phyloP scores from a whole-genome alignment of 768 basidiomycete species.

The Pisolithus marmoratus region DNA sequence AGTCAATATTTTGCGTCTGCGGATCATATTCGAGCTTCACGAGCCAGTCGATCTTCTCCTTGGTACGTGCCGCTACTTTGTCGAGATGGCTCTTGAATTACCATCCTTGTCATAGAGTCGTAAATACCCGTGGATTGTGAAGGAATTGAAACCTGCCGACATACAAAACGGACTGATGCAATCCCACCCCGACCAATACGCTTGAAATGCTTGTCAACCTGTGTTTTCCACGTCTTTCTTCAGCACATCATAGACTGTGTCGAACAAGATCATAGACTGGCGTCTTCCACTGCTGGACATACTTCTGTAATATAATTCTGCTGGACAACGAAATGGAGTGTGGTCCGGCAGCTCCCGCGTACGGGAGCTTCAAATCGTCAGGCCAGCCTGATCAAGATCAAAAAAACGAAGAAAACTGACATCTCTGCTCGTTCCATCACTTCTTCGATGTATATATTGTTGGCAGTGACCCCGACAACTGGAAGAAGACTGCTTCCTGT shows the following conservation, averaged over 20 bases:
- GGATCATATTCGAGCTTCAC: constrained; percentile 43
- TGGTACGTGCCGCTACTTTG: constrained; percentile 33
- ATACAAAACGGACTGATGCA: constrained; percentile 43
- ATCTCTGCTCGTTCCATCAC: constrained; percentile 40
- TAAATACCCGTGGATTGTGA: background rate
- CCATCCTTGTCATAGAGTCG: constrained; percentile 28
- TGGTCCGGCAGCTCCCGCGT: constrained; percentile 66
- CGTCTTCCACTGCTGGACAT: constrained; percentile 42
- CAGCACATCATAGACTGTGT: constrained; percentile 33
- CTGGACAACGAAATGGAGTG: constrained; percentile 60
- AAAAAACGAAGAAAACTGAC: constrained; percentile 29
- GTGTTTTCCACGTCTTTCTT: constrained; percentile 36
- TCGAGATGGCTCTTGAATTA: constrained; percentile 49
- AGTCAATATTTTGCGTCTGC: constrained; percentile 47
- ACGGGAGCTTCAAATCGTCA: constrained; percentile 41
- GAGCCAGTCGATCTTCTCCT: constrained; percentile 43
- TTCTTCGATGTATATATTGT: constrained; percentile 45
- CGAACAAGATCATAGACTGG: constrained; percentile 47
- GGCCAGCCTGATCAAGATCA: background rate
- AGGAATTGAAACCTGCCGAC: constrained; percentile 9
- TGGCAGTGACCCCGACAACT: background rate
- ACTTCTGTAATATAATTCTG: constrained; percentile 39
- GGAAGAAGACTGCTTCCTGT: constrained; percentile 7
- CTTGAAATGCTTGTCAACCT: constrained; percentile 44
- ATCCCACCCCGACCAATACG: constrained; percentile 49